Conservation (phyloP, 1,284 basidiomycete genomes). For the Amylostereum areolatum region DNA sequence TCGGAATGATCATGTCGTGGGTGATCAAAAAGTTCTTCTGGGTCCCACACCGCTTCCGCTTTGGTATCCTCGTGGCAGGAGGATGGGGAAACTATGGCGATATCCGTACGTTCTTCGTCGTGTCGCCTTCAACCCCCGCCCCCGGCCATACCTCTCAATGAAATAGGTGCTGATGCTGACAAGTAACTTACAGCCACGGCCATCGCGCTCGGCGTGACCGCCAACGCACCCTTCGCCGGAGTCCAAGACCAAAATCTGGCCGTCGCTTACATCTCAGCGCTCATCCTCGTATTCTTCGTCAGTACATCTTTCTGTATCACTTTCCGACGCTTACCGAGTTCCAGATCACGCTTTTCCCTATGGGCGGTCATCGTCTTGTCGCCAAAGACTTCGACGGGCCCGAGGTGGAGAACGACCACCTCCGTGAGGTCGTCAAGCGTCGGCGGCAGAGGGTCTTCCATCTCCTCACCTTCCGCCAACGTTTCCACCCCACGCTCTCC, state of each 20-base stretch:
- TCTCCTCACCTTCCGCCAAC: not conserved
- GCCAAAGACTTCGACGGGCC: conserved; percentile 58
- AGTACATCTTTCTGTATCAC: conserved; percentile 12
- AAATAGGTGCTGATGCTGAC: not conserved
- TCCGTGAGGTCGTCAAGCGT: conserved; percentile 33
- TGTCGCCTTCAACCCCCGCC: too few relatives aligned
- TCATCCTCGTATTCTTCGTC: conserved; percentile 39
- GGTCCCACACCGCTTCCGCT: conserved; percentile 72
- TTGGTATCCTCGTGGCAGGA: conserved; percentile 61
- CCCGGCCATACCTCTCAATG: too few relatives aligned
- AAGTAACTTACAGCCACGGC: conserved; percentile 46
- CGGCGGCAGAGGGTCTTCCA: conserved; percentile 15
- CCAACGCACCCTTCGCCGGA: conserved; percentile 45
- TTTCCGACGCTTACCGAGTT: not conserved
- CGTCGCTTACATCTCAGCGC: conserved; percentile 53
- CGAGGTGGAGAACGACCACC: conserved; percentile 49
- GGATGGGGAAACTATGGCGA: conserved; percentile 63
- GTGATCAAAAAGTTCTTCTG: conserved; percentile 63
- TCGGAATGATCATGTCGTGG: conserved; percentile 53
- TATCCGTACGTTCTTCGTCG: conserved; percentile 48
- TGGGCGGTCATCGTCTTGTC: conserved; percentile 47
- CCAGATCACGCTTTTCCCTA: conserved; percentile 59
- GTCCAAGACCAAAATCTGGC: conserved; percentile 47
- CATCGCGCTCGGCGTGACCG: conserved; percentile 50
- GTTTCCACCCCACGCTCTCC: too few relatives aligned